phyloP scores from a whole-genome alignment of 768 basidiomycete species.

The Amanita pseudoporphyria region DNA sequence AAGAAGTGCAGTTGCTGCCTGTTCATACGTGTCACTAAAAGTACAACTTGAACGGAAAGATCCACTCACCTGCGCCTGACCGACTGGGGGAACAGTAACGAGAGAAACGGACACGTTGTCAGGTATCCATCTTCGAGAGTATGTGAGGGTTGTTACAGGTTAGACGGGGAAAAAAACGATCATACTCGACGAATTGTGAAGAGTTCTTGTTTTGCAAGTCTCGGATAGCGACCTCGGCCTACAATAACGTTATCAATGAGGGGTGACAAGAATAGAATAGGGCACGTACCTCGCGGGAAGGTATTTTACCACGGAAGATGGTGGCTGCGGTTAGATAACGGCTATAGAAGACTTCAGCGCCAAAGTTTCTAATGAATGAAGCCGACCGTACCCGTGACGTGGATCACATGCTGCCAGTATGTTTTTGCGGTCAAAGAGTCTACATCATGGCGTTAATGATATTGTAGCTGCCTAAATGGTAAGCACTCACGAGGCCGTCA shows the following conservation, averaged over 20 bases:
- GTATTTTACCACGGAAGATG: constrained; percentile 78
- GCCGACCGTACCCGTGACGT: constrained; percentile 51
- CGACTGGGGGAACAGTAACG: constrained; percentile 77
- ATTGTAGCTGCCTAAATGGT: not conserved
- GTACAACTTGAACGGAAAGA: not conserved
- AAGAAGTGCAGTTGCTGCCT: constrained; percentile 63
- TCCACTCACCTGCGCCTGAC: constrained; percentile 51
- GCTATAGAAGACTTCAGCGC: constrained; percentile 23
- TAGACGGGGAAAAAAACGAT: constrained; percentile 3
- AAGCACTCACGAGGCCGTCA: constrained; percentile 58
- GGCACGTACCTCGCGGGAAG: constrained; percentile 68
- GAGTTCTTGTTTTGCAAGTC: constrained; percentile 74
- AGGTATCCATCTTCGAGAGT: constrained; percentile 66
- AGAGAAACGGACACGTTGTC: constrained; percentile 83
- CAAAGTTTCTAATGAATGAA: not conserved
- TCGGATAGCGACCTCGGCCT: constrained; percentile 50
- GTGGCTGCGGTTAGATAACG: constrained; percentile 83
- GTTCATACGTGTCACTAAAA: constrained; percentile 7
- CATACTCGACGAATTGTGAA: constrained; percentile 71
- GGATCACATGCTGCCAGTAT: constrained; percentile 80
- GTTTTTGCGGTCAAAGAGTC: constrained; percentile 74
- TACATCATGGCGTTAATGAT: constrained; percentile 16
- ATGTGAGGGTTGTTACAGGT: not conserved
- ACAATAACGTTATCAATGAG: constrained; percentile 12
- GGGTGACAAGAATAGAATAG: constrained; percentile 41